phyloP scores from a whole-genome alignment of 192 early-diverging fungal genomes.

The Diversispora eburnea region DNA sequence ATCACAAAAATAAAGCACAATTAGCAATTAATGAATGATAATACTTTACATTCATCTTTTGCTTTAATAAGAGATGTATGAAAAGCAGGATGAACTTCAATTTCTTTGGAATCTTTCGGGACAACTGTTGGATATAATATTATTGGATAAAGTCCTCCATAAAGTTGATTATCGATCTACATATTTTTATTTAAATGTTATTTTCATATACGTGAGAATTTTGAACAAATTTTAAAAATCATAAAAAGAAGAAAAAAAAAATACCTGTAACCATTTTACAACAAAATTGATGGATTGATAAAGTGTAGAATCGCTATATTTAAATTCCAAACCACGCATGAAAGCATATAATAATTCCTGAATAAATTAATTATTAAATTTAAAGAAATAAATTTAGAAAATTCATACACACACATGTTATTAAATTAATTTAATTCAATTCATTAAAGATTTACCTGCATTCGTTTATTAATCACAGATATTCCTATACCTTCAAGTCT shows the following conservation, averaged over 20 bases:
- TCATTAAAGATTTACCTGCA: conserved; percentile 47
- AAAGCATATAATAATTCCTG: conserved; percentile 86
- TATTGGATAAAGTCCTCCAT: conserved; percentile 82
- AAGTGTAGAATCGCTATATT: conserved; percentile 74
- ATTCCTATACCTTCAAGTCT: conserved; percentile 86
- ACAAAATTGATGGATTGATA: conserved; percentile 75
- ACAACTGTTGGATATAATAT: conserved; percentile 91
- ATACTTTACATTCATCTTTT: conserved; percentile 74
- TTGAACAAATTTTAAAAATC: not conserved
- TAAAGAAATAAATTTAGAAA: not conserved
- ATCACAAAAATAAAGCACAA: not conserved
- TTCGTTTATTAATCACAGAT: conserved; percentile 75
- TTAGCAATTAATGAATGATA: not conserved
- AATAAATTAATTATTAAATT: not conserved
- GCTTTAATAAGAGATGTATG: conserved; percentile 75
- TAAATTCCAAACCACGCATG: conserved; percentile 70
- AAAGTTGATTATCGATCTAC: conserved; percentile 94
- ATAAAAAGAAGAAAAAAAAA: not conserved
- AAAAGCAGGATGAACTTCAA: conserved; percentile 53
- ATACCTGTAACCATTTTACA: conserved; percentile 85
- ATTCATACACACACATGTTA: too few species aligned
- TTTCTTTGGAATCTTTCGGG: conserved; percentile 66
- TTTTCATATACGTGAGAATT: not conserved
- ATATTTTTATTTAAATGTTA: not conserved
- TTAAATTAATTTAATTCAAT: not conserved